Evolutionary conservation across 768 basidiomycete species (phyloP), one percentile per base, ranked within the genome.

Genomic region (Lactarius pseudohatsudake): DNA sequence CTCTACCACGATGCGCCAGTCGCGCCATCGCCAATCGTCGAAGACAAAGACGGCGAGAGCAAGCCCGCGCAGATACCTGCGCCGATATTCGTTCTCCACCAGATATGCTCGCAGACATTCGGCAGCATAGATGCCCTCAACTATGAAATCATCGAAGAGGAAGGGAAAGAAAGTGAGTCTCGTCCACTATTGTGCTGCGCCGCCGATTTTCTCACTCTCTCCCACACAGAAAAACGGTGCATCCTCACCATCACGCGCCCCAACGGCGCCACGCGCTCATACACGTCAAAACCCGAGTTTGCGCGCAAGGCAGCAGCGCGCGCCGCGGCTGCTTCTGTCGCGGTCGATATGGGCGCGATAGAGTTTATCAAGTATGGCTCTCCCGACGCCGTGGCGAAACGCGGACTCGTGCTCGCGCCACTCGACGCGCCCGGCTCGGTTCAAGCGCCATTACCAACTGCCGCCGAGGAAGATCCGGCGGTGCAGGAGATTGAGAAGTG

Each of bases 201-300:
- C 41, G 18, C 18, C 18, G 32, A 55, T 61, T 28, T n/a, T 45
- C 9, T 56, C 62, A 30, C 28, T 11, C 30, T 30, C n/a, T 55
- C 26, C 54, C 58, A 9, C 3, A 9, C 71, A 89, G 86, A 72
- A 66, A 86, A 84, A 71, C 82, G 83, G 61, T 88, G 88, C 69
- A 85, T 86, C 58, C 72, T 89, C 47, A 86, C 85, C 1, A 83
- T 89, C 64, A 83, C 79, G 1, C 84, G 82, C 26, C 86, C 85
- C 0, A 79, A 83, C 38, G 86, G 85, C 20, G 64, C 74, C 2
- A 75, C 75, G 5, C 79, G 86, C 55, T 82, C 84, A 0, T 89
- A 88, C 76, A 79, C 81, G 30, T 85, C 86, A 0, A 78, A 82
- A 30, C 75, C 79, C 16, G 54, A 72, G 2, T 84, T 81, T 68